A percentile compares a stretch with the other conserved stretches of the same genome.
These are phyloP conservation scores for Neopestalotiopsis sp. DNA, from an alignment of 2,329 filamentous ascomycete species.

Conservation along the genomic window DNA sequence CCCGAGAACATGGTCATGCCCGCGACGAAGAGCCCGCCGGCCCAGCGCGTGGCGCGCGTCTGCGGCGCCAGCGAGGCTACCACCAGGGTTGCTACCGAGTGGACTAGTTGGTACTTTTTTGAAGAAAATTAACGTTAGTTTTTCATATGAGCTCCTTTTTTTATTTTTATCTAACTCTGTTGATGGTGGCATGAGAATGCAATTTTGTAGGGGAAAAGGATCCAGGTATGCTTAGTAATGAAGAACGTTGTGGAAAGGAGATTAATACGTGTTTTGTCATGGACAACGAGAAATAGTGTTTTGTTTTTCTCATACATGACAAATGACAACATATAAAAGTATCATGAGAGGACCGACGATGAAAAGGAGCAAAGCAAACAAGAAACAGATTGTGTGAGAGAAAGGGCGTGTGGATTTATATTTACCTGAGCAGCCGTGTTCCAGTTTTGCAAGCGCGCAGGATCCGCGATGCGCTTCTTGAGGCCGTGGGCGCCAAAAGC, in stretches of 20 bases:
- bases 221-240: no score
- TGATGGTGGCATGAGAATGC: no score
- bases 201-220: no score
- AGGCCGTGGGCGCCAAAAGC: slow-evolving; percentile 73
- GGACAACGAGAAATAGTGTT: no score
- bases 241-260: no score
- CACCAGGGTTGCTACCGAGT: slow-evolving; percentile 65
- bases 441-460: slow-evolving; percentile 63
- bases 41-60: slow-evolving; percentile 61
- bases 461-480: slow-evolving; percentile 64
- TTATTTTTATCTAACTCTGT: no score
- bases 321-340: no score
- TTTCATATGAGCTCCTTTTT: no score
- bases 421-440: slow-evolving; percentile 62
- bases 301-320: no score
- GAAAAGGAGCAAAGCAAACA: neutral
- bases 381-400: neutral
- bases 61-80: slow-evolving; percentile 55
- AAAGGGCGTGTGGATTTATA: neutral
- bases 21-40: slow-evolving; percentile 62
- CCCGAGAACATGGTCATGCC: slow-evolving; percentile 73
- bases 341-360: neutral
- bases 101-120: slow-evolving; percentile 60
- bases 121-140: neutral
- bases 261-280: no score